Base-by-base conservation (phyloP, 140 eudicot genomes). In the Ambrosia hybrid region DNA sequence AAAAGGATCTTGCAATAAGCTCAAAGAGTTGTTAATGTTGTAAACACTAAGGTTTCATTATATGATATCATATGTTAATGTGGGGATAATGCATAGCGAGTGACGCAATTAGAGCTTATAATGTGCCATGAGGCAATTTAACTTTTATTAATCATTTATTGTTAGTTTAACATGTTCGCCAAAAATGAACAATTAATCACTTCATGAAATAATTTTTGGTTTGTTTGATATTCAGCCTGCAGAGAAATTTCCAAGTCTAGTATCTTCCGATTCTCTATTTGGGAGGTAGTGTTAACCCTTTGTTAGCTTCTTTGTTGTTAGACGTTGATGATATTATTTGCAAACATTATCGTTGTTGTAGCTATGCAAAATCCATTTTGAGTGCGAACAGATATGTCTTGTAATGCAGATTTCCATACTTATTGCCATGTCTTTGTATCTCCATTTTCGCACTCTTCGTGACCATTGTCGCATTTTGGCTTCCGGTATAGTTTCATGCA, bases 401-500 rank as follows among this genome's bases (percentile, higher is more conserved):
- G 73, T 68, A 59, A 61, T 84, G 84, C 88, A 95, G 97, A 78
- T 93, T 90, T 83, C 98, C 97, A 5, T 93, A 93, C 82, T 77
- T 86, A 74, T 55, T 93, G 78, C 98, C 98, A 26, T 93, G 97
- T 76, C 88, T 93, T 17, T 56, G 70, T 33, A 93, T 83, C 75
- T 87, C 98, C 45, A 7, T 85, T 26, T 84, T 84, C 12, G 90
- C 95, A 45, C 72, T 81, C 48, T 64, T 73, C 41, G 82, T 76
- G 57, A 81, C 82, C 55, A 72, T 81, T 4, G 79, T 71, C 57
- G 74, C 76, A 57, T 11, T 81, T 41, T 81, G 82, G 82, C 85
- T 81, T 66, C 85, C 85, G 79, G 85, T 81, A 59, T n/a, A n/a
- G 80, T 60, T 74, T 74, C 49, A 15, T 79, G 61, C 45, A 71